phyloP scores from a whole-genome alignment of 768 basidiomycete genomes.

The Erythrobasidium yunnanense region DNA sequence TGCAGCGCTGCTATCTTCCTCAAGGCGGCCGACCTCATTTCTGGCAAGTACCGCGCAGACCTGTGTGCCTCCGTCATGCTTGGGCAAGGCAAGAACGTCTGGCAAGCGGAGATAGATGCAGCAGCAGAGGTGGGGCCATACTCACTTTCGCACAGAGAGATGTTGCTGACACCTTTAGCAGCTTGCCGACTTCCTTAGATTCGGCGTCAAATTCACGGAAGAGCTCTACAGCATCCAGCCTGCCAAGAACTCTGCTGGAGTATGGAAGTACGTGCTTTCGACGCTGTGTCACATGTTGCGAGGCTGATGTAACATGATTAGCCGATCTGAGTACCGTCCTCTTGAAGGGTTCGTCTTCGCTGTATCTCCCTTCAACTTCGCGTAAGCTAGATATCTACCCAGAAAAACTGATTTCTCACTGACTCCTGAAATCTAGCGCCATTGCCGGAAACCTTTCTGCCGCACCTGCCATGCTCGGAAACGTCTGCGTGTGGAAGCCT shows the following conservation, averaged over 20 bases:
- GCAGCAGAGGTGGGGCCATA: slow-evolving; percentile 73
- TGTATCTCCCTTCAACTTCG: slow-evolving; percentile 83
- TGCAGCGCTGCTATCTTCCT: slow-evolving; percentile 85
- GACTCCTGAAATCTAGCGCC: neutral
- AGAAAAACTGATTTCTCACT: neutral
- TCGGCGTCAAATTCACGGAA: slow-evolving; percentile 92
- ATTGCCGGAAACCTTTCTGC: slow-evolving; percentile 72
- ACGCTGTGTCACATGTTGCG: neutral
- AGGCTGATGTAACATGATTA: slow-evolving; percentile 39
- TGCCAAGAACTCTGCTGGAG: slow-evolving; percentile 65
- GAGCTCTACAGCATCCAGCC: slow-evolving; percentile 88
- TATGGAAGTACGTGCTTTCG: slow-evolving; percentile 71
- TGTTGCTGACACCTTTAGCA: slow-evolving; percentile 33
- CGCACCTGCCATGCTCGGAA: slow-evolving; percentile 88
- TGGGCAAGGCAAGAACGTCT: slow-evolving; percentile 96
- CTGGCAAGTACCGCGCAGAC: slow-evolving; percentile 90
- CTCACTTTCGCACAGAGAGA: neutral
- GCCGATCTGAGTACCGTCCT: slow-evolving; percentile 88
- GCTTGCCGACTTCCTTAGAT: slow-evolving; percentile 89
- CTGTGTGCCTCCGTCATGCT: slow-evolving; percentile 93
- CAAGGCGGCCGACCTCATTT: slow-evolving; percentile 88
- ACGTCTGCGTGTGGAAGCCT: slow-evolving; percentile 93
- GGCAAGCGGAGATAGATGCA: slow-evolving; percentile 99
- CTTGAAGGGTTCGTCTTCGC: slow-evolving; percentile 98
- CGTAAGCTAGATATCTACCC: slow-evolving; percentile 14